Percentiles rank a stretch among this genome's conserved stretches.
Conservation (phyloP, 2,329 filamentous ascomycete species). For the Sporothrix phasma region DNA sequence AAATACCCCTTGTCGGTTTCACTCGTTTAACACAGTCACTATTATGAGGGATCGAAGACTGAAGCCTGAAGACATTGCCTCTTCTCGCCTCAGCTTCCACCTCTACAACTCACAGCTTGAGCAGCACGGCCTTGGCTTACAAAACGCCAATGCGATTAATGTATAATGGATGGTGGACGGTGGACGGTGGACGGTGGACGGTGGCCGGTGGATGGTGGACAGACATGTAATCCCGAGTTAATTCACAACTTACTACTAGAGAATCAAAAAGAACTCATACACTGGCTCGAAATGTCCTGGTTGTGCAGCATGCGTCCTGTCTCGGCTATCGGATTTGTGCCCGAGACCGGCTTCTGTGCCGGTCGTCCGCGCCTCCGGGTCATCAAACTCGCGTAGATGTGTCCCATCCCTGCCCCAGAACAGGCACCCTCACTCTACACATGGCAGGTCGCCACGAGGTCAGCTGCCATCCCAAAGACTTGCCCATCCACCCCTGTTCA, state of each 20-base stretch:
- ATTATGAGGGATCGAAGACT: neutral
- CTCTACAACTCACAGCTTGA: neutral
- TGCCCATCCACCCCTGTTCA: too few relatives aligned
- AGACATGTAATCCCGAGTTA: neutral
- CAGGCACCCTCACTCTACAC: neutral
- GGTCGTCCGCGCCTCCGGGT: neutral
- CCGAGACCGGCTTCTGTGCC: neutral
- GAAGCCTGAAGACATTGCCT: neutral
- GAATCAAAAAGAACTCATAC: too few relatives aligned
- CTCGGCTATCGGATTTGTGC: too few relatives aligned
- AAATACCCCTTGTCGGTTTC: conserved; percentile 6
- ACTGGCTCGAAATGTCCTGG: too few relatives aligned
- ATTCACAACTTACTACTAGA: neutral
- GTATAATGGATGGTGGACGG: neutral
- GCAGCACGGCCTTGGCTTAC: neutral
- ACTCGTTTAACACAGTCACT: neutral
- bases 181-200: too few relatives aligned
- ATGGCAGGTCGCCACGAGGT: neutral
- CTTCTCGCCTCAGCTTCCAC: neutral
- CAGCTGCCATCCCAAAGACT: neutral
- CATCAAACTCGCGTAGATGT: neutral
- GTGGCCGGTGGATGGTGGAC: neutral
- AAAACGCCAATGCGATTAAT: neutral
- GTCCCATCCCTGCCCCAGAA: neutral
- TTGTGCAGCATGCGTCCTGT: too few relatives aligned